Percentiles rank a stretch among this genome's conserved stretches.
phyloP scores from a whole-genome alignment of 176 grass and related monocot species.

The Musa acuminata region DNA sequence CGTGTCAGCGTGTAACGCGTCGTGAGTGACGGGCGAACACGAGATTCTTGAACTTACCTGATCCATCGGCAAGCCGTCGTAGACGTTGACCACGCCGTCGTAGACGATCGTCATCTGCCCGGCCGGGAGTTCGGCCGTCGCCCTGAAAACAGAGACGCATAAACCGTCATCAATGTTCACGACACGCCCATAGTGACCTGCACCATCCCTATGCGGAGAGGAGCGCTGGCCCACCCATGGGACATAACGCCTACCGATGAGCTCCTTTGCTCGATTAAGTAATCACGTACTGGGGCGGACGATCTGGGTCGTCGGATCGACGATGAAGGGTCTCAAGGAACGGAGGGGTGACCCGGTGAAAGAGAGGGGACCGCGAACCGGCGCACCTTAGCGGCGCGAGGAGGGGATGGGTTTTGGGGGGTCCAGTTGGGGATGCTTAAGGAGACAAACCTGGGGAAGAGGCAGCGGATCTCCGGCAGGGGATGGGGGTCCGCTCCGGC shows the following conservation, averaged over 20 bases:
- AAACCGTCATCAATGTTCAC: neutral
- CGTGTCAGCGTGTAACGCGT: neutral
- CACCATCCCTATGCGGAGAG: too few species aligned
- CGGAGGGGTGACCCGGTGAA: neutral
- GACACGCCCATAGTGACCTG: neutral
- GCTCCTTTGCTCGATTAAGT: neutral
- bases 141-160: neutral
- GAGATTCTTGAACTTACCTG: neutral
- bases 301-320: neutral
- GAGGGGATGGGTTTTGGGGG: too few species aligned
- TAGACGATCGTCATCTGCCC: conserved; percentile 15
- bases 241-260: neutral
- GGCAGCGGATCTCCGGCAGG: conserved; percentile 26
- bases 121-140: neutral
- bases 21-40: neutral
- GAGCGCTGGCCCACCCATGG: neutral
- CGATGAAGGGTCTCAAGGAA: neutral
- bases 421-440: neutral
- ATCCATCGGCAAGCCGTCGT: neutral
- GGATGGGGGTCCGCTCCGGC: conserved; percentile 1
- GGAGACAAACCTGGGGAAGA: conserved; percentile 11
- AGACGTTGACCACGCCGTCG: conserved; percentile 6
- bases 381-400: neutral
- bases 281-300: neutral
- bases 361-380: neutral